Evolutionary conservation across 176 grass and related monocot genomes (phyloP).

Genomic region (Microstegium vimineum): DNA sequence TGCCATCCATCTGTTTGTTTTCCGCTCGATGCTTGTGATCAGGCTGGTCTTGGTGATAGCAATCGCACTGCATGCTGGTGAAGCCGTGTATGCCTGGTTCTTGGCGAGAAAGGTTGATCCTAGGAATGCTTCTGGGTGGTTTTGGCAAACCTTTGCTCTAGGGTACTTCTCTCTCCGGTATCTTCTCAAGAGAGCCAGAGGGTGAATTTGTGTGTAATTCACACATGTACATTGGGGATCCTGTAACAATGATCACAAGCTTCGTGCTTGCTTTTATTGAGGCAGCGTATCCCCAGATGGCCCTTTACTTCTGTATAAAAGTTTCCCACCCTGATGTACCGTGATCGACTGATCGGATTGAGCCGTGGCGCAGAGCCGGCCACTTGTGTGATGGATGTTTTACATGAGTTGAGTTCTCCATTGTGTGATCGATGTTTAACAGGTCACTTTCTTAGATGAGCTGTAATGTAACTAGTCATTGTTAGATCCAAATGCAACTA

Average conservation of each 20-base stretch:
- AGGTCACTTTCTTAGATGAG: background rate
- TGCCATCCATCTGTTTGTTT: conserved; percentile 46
- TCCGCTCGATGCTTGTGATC: conserved; percentile 37
- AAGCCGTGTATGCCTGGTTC: conserved; percentile 67
- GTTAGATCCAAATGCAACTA: background rate
- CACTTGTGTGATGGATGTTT: background rate
- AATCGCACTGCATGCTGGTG: conserved; percentile 35
- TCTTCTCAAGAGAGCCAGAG: conserved; percentile 68
- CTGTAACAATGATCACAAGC: background rate
- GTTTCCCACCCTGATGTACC: background rate
- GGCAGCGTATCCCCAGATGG: background rate
- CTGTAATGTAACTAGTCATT: conserved; percentile 4
- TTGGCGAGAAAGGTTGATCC: conserved; percentile 73
- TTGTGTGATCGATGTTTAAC: background rate
- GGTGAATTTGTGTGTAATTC: background rate
- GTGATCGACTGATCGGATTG: background rate
- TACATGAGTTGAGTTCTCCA: background rate
- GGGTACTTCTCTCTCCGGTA: conserved; percentile 60
- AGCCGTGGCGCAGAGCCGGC: background rate
- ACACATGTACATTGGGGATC: background rate
- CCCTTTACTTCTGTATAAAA: background rate
- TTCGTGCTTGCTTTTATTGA: background rate
- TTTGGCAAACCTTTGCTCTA: conserved; percentile 64
- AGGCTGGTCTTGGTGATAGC: conserved; percentile 46
- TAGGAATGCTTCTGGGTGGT: conserved; percentile 70